Evolutionary conservation across 805 yeast species (phyloP), one percentile per base, ranked within the genome.

Genomic region (Zygoascus flipseniorum): DNA sequence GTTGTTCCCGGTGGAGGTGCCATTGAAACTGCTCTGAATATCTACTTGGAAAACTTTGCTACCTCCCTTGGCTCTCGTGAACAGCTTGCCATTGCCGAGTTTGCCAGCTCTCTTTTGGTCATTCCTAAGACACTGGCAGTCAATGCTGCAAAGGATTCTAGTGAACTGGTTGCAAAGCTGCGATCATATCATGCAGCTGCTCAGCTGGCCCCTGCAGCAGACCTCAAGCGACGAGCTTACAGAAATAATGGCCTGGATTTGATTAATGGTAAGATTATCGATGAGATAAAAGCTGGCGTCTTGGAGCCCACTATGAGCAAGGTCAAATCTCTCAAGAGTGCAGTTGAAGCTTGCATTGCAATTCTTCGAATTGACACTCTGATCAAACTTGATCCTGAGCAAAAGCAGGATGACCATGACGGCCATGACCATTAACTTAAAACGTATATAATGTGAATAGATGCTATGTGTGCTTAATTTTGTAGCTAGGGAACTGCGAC

Each of bases 1-100:
- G 90, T 95, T 54, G 99, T 93, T 5, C 98, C 99, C 44, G 99
- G 99, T 57, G 99, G 99, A 60, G 99, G 99, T 56, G 95, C 96
- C n/a, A 99, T 93, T 37, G 99, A 93, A 73, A 79, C 96, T 50
- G 98, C 98, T 2, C 78, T 93, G 66, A 90, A 89, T 73, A 89
- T 93, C 51, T 93, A 88, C 69, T 76, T 93, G 68, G 99, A 93
- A 71, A 92, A 88, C 69, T 93, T 93, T 71, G 99, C 99, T 49
- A 93, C 98, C 8, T 89, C 98, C 0, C 92, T 93, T 50, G 97
- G 98, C 2, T 88, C 97, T 18, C 82, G 99, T 65, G 99, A 93
- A 71, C 99, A 93, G 70, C 78, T 93, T 64, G 98, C 99, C 16
- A 93, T 93, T 72, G 95, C 97, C 1, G 99, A 92, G 73, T 93